Evolutionary conservation across 805 yeast species (phyloP).

Genomic region (Schwanniomyces sp.): DNA sequence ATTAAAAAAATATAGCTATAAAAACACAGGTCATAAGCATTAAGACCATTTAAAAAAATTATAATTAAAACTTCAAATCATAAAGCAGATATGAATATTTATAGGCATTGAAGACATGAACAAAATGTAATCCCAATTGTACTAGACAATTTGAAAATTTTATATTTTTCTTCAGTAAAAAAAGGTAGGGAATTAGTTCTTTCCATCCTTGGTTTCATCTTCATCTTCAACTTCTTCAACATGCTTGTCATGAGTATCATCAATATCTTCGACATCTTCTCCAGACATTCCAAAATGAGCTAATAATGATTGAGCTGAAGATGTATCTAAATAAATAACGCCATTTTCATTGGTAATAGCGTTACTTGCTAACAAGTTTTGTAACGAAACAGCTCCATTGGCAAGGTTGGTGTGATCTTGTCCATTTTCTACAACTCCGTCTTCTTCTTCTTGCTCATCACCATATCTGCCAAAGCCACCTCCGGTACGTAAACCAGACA

Average conservation of each 20-base stretch:
- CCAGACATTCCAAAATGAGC: constrained; percentile 48
- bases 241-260: constrained; percentile 24
- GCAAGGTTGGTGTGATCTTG: constrained; percentile 16
- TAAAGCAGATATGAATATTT: not conserved
- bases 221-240: constrained; percentile 33
- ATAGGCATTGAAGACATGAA: not conserved
- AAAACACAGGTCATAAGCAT: not conserved
- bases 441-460: constrained; percentile 30
- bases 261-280: constrained; percentile 27
- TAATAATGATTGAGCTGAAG: constrained; percentile 62
- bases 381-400: constrained; percentile 43
- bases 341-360: constrained; percentile 61
- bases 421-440: constrained; percentile 25
- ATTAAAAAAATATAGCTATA: not conserved
- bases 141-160: not conserved
- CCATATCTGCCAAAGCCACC: constrained; percentile 13
- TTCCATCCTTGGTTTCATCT: constrained; percentile 13
- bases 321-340: constrained; percentile 62
- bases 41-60: not conserved
- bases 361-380: constrained; percentile 45
- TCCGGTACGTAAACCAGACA: constrained; percentile 10
- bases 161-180: not conserved
- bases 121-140: not conserved
- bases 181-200: constrained; percentile 5
- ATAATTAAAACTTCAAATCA: not conserved